Conservation (phyloP, 1,139 yeast species). For the Lodderomyces theae region DNA sequence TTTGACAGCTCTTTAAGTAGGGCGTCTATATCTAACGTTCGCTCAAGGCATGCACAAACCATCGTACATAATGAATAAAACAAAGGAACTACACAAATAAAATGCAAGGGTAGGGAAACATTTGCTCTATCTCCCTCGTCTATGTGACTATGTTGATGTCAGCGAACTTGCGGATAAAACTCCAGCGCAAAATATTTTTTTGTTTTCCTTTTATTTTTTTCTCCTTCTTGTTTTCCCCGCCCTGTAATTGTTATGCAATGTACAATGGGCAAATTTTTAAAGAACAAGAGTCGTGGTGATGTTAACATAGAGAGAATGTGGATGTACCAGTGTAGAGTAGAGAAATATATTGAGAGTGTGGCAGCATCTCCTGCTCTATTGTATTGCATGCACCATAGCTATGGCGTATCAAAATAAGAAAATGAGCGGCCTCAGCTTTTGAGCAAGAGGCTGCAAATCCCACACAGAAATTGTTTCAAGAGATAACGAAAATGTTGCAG, state of each 20-base stretch:
- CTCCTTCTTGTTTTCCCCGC: no score
- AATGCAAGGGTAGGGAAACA: background rate
- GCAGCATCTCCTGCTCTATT: no score
- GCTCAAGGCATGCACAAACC: no score
- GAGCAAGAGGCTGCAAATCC: background rate
- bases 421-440: no score
- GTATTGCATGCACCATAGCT: no score
- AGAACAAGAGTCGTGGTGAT: background rate
- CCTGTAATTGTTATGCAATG: background rate
- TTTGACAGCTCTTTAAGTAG: background rate
- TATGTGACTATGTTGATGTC: slow-evolving; percentile 3
- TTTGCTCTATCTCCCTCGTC: background rate
- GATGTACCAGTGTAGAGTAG: no score
- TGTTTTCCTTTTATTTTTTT: background rate
- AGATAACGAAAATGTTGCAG: background rate
- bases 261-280: background rate
- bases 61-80: background rate
- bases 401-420: no score
- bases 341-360: no score
- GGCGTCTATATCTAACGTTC: background rate
- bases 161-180: background rate
- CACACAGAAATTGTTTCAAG: background rate
- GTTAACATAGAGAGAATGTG: no score
- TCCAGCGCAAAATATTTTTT: background rate
- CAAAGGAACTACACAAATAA: background rate